These are phyloP conservation scores for Cutaneotrichosporon cavernicola DNA, from an alignment of 1,284 basidiomycete genomes.

Conservation along the genomic window DNA sequence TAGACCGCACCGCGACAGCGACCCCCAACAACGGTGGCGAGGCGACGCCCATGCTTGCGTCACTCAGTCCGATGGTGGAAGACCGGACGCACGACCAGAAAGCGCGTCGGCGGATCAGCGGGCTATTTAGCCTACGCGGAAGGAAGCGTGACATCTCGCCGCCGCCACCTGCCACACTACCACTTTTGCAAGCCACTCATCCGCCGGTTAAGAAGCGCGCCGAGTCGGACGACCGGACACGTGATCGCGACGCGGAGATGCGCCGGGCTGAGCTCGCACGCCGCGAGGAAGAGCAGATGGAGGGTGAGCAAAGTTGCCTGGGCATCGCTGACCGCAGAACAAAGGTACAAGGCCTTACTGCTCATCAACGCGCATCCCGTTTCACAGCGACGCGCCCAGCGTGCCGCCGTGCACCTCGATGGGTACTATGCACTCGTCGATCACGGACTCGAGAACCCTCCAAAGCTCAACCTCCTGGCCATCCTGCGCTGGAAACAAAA, in stretches of 20 bases:
- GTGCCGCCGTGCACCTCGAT: conserved; percentile 43
- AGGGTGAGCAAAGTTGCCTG: conserved; percentile 34
- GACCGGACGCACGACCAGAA: conserved; percentile 1
- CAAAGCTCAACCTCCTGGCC: conserved; percentile 44
- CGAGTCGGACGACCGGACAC: background rate
- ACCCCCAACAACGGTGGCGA: conserved; percentile 8
- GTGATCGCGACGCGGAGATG: conserved; percentile 31
- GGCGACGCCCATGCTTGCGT: background rate
- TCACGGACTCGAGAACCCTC: conserved; percentile 43
- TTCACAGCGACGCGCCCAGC: conserved; percentile 40
- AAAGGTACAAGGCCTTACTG: conserved; percentile 40
- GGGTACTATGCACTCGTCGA: conserved; percentile 46
- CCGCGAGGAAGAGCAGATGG: conserved; percentile 42
- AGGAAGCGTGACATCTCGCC: conserved; percentile 17
- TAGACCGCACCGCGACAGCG: background rate
- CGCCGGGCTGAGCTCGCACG: conserved; percentile 39
- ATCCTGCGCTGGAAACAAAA: conserved; percentile 42
- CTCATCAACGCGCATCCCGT: conserved; percentile 48
- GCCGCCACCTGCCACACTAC: background rate
- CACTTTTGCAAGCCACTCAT: conserved; percentile 23
- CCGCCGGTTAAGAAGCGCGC: background rate
- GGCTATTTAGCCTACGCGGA: conserved; percentile 18
- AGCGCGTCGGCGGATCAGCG: conserved; percentile 19
- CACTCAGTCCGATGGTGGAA: background rate
- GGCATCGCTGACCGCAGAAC: conserved; percentile 33